phyloP scores from a whole-genome alignment of 2,329 filamentous ascomycete species.

The Fusarium pilosicola region DNA sequence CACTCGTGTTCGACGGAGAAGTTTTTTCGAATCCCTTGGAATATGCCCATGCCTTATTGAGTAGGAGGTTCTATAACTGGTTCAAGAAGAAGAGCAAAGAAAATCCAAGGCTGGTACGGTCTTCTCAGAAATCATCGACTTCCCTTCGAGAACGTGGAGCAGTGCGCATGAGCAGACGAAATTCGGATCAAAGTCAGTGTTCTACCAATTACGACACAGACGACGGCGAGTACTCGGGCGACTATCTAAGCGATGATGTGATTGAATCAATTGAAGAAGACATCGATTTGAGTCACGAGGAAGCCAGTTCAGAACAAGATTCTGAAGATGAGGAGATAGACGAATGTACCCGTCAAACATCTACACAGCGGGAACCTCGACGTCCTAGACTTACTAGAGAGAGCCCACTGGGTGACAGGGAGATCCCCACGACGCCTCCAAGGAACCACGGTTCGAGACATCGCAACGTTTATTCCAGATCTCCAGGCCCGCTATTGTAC shows the following conservation, averaged over 20 bases:
- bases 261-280: background rate
- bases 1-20: background rate
- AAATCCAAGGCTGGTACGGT: background rate
- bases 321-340: background rate
- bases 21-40: background rate
- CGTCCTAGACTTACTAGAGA: slow-evolving; percentile 8
- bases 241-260: background rate
- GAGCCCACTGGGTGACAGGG: background rate
- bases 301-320: background rate
- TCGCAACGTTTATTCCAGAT: background rate
- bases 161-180: background rate
- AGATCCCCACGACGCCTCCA: background rate
- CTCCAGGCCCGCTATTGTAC: background rate
- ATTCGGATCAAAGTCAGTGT: background rate
- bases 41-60: background rate
- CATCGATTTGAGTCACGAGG: background rate
- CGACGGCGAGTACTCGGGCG: background rate
- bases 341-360: background rate
- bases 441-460: background rate
- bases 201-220: background rate
- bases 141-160: background rate
- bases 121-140: background rate
- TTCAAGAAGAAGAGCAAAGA: background rate
- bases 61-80: background rate
- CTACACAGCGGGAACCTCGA: background rate